Evolutionary conservation across 495 filamentous ascomycete genomes (phyloP).

Genomic region (Aspergillus taichungensis): DNA sequence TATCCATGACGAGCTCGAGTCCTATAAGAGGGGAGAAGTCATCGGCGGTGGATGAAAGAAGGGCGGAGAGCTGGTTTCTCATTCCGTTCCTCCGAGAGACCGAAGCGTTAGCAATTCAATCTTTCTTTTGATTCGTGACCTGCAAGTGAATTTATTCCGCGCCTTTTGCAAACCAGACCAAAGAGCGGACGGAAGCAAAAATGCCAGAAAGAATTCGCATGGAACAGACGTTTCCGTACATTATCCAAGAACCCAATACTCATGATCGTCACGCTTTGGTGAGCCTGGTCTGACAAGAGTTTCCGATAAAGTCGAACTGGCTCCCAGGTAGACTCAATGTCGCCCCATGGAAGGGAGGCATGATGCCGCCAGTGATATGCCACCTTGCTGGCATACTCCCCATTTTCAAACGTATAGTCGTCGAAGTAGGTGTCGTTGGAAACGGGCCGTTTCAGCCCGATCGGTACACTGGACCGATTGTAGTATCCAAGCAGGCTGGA

Average conservation of each 20-base stretch:
- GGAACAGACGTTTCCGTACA: too few relatives aligned
- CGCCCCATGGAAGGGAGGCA: constrained; percentile 10
- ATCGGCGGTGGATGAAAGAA: constrained; percentile 31
- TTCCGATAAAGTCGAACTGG: constrained; percentile 36
- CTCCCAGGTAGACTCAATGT: constrained; percentile 27
- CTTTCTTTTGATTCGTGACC: too few relatives aligned
- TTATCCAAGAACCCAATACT: constrained; percentile 27
- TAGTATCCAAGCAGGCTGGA: constrained; percentile 37
- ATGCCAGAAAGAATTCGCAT: too few relatives aligned
- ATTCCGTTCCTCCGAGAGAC: too few relatives aligned
- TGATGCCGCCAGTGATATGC: constrained; percentile 28
- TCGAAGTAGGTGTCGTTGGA: constrained; percentile 36
- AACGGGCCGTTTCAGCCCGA: constrained; percentile 30
- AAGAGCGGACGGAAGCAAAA: too few relatives aligned
- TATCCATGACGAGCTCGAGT: constrained; percentile 24
- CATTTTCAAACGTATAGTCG: constrained; percentile 18
- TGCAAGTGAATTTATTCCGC: too few relatives aligned
- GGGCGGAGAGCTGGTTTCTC: constrained; percentile 28
- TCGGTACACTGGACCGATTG: constrained; percentile 22
- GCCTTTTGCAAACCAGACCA: too few relatives aligned
- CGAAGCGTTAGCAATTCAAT: too few relatives aligned
- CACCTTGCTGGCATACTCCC: constrained; percentile 28
- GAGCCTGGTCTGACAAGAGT: constrained; percentile 19
- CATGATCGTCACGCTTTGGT: constrained; percentile 33
- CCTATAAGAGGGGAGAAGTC: constrained; percentile 22